phyloP scores from a whole-genome alignment of 2,329 filamentous ascomycete genomes.

The Alternaria sp. region DNA sequence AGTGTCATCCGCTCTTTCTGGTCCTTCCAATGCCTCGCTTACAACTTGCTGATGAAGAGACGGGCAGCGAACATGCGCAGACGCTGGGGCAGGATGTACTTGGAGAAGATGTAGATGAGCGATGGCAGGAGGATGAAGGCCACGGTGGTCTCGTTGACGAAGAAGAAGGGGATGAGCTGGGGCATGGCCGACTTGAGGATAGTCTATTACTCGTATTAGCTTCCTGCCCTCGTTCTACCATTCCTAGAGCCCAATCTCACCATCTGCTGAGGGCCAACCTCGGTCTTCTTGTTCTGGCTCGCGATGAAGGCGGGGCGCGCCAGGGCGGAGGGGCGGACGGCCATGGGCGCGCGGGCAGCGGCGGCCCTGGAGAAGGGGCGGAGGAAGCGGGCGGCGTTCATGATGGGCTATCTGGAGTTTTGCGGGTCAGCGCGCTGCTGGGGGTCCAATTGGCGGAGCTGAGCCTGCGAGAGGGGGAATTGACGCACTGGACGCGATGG shows the following conservation, averaged over 20 bases:
- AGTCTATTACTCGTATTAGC: conserved; percentile 38
- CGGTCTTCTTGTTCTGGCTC: conserved; percentile 46
- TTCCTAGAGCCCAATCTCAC: conserved; percentile 18
- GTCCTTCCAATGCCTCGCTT: conserved; percentile 17
- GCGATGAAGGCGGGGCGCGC: conserved; percentile 45
- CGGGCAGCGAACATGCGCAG: conserved; percentile 51
- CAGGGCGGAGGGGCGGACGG: conserved; percentile 43
- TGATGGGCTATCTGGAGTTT: conserved; percentile 43
- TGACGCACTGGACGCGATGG: conserved; percentile 41
- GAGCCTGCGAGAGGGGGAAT: conserved; percentile 22
- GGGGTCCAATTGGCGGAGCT: conserved; percentile 34
- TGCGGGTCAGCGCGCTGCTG: conserved; percentile 40
- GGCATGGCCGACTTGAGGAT: conserved; percentile 53
- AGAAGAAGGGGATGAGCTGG: conserved; percentile 55
- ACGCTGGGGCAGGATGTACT: conserved; percentile 53
- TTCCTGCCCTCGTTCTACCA: not conserved
- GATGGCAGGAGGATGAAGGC: conserved; percentile 51
- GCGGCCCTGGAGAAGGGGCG: conserved; percentile 50
- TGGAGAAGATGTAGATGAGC: conserved; percentile 54
- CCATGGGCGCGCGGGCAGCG: conserved; percentile 48
- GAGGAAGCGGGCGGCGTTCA: conserved; percentile 52
- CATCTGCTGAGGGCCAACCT: conserved; percentile 44
- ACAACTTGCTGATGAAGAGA: conserved; percentile 55
- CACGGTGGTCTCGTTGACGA: conserved; percentile 53
- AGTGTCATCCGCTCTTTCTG: conserved; percentile 22